These are phyloP conservation scores for Lonicera japonica DNA, from an alignment of 129 eudicot species.

Conservation along the genomic window DNA sequence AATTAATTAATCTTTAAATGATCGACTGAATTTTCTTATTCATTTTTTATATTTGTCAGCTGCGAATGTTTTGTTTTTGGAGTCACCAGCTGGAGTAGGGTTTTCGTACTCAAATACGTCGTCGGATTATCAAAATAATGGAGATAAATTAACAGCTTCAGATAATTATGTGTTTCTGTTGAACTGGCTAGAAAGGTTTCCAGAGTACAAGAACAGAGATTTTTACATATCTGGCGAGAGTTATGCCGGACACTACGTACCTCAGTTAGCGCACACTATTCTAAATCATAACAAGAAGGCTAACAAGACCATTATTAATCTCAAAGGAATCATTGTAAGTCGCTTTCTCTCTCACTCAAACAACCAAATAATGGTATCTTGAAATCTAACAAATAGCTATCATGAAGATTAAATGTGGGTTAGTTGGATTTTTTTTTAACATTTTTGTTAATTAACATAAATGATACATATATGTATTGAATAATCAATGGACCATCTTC, in stretches of 20 bases:
- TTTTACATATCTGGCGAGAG: constrained; percentile 74
- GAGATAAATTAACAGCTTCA: constrained; percentile 50
- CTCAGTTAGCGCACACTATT: constrained; percentile 77
- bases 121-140: constrained; percentile 33
- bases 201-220: constrained; percentile 59
- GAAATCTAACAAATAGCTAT: too few relatives aligned
- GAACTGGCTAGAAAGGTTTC: constrained; percentile 79
- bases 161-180: constrained; percentile 56
- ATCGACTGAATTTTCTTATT: not conserved
- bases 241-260: constrained; percentile 81
- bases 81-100: constrained; percentile 91
- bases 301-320: constrained; percentile 49
- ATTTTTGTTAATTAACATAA: too few relatives aligned
- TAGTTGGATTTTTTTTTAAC: too few relatives aligned
- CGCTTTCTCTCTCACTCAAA: constrained; percentile 2
- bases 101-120: constrained; percentile 70
- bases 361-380: not conserved
- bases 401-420: too few relatives aligned
- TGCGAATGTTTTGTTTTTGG: constrained; percentile 70
- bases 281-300: constrained; percentile 47
- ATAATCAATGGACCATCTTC: too few relatives aligned
- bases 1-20: too few relatives aligned
- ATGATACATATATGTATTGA: too few relatives aligned
- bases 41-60: constrained; percentile 20
- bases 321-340: constrained; percentile 84